Base-by-base conservation (phyloP, 2,329 filamentous ascomycete species). In the Cladosporium sphaerospermum region DNA sequence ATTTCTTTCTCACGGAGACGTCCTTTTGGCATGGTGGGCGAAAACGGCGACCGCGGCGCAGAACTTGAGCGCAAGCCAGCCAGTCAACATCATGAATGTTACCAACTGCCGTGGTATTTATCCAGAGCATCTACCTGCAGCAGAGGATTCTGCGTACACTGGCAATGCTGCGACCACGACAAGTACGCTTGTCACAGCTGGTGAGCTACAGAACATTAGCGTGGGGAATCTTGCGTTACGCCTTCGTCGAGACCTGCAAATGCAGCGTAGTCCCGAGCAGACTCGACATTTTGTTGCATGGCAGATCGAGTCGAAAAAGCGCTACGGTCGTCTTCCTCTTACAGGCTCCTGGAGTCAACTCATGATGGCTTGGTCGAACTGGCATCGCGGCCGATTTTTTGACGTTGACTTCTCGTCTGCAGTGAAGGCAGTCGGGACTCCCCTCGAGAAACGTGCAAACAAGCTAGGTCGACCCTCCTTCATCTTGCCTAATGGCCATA, bases 1-100 rank as follows among this genome's bases (percentile, higher is more conserved):
- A 1, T 52, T 57, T 10, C 52, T 66, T 3, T 62, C 58, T 23
- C 61, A 66, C 8, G 63, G 61, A 43, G 64, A 67, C 41, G 53
- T 66, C 4, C 54, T 67, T 1, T 57, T 61, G 6, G 64, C 60
- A 19, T 59, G 57, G 50, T 59, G 58, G 57, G 39, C 57, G 10
- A 46, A 45, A 32, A 18, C 54, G 7, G 32, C 51, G 33, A 46
- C 56, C 10, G 41, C 57, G n/a, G 50, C 54, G 4, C 54, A 43
- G 31, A 14, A 28, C 8, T 23, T 50, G n/a, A 33, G 32, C n/a
- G 55, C 59, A 8, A 54, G 34, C 1, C 59, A 56, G 9, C 59
- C 57, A 10, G 41, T 67, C 43, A 48, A 54, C 6, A 19, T 64
- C 34, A 47, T 63, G 48, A 68, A 66, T 43, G 59, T 64, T 18